Evolutionary conservation across 2,329 filamentous ascomycete species (phyloP), one percentile per base, ranked within the genome.

Genomic region (Aspergillus costaricaensis): DNA sequence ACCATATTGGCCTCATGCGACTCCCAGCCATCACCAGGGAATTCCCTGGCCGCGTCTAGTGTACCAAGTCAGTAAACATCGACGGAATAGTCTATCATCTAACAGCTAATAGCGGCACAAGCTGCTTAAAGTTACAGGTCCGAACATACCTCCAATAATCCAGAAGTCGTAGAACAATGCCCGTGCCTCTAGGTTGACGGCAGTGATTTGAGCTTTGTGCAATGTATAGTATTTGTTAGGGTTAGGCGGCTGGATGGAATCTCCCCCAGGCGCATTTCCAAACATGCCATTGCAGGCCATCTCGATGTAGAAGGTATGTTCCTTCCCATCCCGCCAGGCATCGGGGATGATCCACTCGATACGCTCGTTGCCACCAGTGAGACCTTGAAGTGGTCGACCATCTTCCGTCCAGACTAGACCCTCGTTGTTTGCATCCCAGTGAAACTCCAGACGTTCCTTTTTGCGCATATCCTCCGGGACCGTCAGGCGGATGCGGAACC

Each of bases 201-300:
- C 92, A 2, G 93, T 90, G 63, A 99, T 96, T 62, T 93, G 89
- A 14, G 93, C 94, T 65, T 87, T 88, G 63, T 81, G 79, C 57
- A 99, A 83, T 59, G 83, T 84, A 75, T 90, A 99, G 73, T 90
- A 91, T 69, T 85, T 90, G 80, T 97, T 87, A n/a, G 91, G 90
- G 61, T 90, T 83, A 0, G 95, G 95, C 14, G 95, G 92, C 74
- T 96, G 91, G 67, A 97, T 98, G 32, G 84, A 87, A 74, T 96
- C 91, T 25, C 91, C 92, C 19, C 89, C 89, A 0, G 89, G 84
- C 0, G 92, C 90, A 74, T 96, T 96, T 68, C 95, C 95, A 79
- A 98, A 98, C 93, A 98, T 98, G 76, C 89, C 88, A 76, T 99
- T 99, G 79, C 95, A 98, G 19, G 95, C 95, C 91, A 98, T 96